Conservation (phyloP, 2,329 filamentous ascomycete genomes). For the Amauroascus verrucosus region DNA sequence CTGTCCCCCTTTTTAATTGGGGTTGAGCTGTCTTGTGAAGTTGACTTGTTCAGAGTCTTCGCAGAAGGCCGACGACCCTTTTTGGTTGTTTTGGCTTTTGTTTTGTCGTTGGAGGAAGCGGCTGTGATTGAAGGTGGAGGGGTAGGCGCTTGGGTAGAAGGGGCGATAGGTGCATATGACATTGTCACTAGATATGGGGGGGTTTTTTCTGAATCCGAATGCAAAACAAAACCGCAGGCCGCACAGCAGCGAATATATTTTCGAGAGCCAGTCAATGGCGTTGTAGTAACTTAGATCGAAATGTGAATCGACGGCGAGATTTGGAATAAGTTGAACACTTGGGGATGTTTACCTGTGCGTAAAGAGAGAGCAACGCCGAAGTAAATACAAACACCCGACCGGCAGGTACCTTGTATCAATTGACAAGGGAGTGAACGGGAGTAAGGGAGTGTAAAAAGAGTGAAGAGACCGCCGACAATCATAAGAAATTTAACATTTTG, state of each 20-base stretch:
- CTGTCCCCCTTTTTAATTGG: conserved; percentile 13
- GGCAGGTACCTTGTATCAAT: background rate
- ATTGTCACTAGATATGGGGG: background rate
- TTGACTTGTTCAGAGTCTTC: conserved; percentile 8
- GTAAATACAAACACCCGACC: background rate
- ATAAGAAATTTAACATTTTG: conserved; percentile 13
- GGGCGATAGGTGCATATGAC: conserved; percentile 18
- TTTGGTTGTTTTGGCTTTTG: conserved; percentile 12
- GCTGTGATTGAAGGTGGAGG: conserved; percentile 12
- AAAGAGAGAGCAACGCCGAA: background rate
- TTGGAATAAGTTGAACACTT: background rate
- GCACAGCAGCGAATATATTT: conserved; percentile 8
- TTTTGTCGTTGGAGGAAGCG: conserved; percentile 4
- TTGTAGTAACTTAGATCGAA: background rate
- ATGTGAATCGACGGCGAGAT: background rate
- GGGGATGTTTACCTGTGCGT: background rate
- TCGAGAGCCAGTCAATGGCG: conserved; percentile 11
- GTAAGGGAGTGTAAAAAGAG: background rate
- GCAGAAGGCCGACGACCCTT: conserved; percentile 11
- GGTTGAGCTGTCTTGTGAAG: background rate
- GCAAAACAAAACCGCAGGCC: background rate
- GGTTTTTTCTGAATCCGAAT: background rate
- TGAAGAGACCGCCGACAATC: conserved; percentile 7
- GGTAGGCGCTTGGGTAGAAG: conserved; percentile 14
- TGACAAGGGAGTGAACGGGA: background rate